Conservation (phyloP, 2,329 filamentous ascomycete species). For the Alternaria postmessia region DNA sequence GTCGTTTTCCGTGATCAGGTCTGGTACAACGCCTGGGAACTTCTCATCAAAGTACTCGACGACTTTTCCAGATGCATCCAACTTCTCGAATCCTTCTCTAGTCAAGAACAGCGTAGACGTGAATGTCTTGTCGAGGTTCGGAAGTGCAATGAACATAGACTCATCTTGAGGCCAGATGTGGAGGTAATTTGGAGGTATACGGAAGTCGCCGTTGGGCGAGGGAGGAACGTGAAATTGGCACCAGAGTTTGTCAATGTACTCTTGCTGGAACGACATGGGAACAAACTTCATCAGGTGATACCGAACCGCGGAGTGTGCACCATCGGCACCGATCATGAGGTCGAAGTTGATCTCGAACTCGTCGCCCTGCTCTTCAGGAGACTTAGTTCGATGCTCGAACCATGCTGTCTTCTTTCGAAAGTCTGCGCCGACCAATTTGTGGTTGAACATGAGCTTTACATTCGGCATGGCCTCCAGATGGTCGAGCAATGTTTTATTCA, state of each 20-base stretch:
- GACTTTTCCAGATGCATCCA: constrained; percentile 70
- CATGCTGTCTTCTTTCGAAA: constrained; percentile 82
- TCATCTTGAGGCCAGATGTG: constrained; percentile 96
- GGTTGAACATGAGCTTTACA: constrained; percentile 89
- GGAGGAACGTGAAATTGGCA: constrained; percentile 89
- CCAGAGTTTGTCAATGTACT: constrained; percentile 97
- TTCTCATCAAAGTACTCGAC: constrained; percentile 79
- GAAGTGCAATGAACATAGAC: constrained; percentile 99
- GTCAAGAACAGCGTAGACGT: constrained; percentile 94
- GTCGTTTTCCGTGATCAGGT: constrained; percentile 71
- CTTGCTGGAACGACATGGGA: constrained; percentile 88
- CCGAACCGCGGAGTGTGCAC: constrained; percentile 88
- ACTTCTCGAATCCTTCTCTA: constrained; percentile 69
- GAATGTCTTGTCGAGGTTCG: constrained; percentile 86
- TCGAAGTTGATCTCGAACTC: constrained; percentile 91
- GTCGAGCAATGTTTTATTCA: constrained; percentile 86
- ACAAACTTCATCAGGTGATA: constrained; percentile 97
- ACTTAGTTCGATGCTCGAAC: constrained; percentile 70
- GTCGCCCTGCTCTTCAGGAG: constrained; percentile 34
- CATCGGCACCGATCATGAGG: constrained; percentile 92
- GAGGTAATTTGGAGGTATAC: constrained; percentile 88
- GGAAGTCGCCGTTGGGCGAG: constrained; percentile 64
- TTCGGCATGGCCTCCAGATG: constrained; percentile 85
- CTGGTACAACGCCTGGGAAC: constrained; percentile 83
- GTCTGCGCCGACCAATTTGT: constrained; percentile 91